Evolutionary conservation across 169 alveolate genomes (phyloP).

Genomic region (Plasmodium sp.): DNA sequence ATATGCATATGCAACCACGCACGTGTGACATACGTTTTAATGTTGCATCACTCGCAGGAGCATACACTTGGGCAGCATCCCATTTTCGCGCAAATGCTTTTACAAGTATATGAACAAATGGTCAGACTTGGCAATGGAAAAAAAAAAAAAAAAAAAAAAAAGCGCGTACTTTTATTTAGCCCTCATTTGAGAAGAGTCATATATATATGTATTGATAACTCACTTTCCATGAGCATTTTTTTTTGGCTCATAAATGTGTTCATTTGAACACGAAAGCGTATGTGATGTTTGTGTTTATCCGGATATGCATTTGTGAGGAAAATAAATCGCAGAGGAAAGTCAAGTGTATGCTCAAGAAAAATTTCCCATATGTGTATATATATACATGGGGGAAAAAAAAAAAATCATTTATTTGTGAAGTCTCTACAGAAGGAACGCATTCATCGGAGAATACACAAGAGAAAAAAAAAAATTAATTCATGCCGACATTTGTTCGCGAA

Average conservation of each 20-base stretch:
- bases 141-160: too few species aligned
- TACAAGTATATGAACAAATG: background rate
- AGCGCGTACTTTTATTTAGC: background rate
- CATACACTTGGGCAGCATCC: background rate
- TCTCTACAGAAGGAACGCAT: background rate
- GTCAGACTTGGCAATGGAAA: background rate
- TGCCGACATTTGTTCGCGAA: background rate
- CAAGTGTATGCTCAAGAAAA: background rate
- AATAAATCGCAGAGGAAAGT: background rate
- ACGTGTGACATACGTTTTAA: background rate
- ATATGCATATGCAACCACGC: background rate
- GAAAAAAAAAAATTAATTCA: background rate
- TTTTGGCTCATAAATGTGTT: background rate
- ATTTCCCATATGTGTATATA: background rate
- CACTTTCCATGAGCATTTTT: background rate
- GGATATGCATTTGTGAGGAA: background rate
- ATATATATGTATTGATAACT: background rate
- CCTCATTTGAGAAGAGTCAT: background rate
- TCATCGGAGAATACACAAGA: background rate
- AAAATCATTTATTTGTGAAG: background rate
- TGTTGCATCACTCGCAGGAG: background rate
- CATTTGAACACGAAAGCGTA: background rate
- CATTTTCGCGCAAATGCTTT: background rate
- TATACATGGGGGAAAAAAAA: background rate
- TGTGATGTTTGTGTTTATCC: background rate